Evolutionary conservation across 2,329 filamentous ascomycete genomes (phyloP).

Genomic region (Chrysoporthe puriensis): DNA sequence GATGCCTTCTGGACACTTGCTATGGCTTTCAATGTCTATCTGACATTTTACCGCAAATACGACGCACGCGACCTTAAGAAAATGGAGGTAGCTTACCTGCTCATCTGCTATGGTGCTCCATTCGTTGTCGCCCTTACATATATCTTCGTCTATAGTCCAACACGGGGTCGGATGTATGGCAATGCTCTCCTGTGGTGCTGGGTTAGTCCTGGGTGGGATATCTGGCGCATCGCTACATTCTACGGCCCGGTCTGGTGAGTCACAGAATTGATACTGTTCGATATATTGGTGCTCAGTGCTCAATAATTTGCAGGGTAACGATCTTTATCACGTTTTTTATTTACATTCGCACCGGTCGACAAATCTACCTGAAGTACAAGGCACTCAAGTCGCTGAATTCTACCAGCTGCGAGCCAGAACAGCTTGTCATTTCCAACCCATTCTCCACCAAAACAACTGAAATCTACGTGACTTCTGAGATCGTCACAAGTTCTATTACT

Average conservation of each 20-base stretch:
- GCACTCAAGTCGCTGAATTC: constrained; percentile 57
- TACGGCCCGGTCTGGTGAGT: constrained; percentile 72
- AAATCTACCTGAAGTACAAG: constrained; percentile 69
- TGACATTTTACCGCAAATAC: constrained; percentile 79
- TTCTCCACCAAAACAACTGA: constrained; percentile 63
- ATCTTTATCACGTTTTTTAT: constrained; percentile 66
- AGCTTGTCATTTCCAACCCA: constrained; percentile 46
- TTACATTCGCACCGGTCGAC: constrained; percentile 65
- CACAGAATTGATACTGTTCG: too few species aligned
- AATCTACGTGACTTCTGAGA: constrained; percentile 63
- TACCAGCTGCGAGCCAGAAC: constrained; percentile 49
- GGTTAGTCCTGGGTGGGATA: constrained; percentile 70
- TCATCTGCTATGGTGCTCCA: constrained; percentile 73
- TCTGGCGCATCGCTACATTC: constrained; percentile 73
- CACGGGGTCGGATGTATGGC: constrained; percentile 67
- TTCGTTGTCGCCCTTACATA: constrained; percentile 70
- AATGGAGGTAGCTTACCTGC: constrained; percentile 72
- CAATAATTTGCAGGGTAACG: constrained; percentile 51
- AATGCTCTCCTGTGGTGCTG: constrained; percentile 82
- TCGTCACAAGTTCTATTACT: constrained; percentile 38
- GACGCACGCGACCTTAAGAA: constrained; percentile 64
- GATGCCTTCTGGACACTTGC: constrained; percentile 77
- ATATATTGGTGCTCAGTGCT: background rate
- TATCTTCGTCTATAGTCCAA: constrained; percentile 60
- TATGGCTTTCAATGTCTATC: constrained; percentile 83